A percentile compares a stretch with the other conserved stretches of the same genome.
These are phyloP conservation scores for Liriodendron chinense DNA, from an alignment of 164 flowering plant species.

Conservation along the genomic window DNA sequence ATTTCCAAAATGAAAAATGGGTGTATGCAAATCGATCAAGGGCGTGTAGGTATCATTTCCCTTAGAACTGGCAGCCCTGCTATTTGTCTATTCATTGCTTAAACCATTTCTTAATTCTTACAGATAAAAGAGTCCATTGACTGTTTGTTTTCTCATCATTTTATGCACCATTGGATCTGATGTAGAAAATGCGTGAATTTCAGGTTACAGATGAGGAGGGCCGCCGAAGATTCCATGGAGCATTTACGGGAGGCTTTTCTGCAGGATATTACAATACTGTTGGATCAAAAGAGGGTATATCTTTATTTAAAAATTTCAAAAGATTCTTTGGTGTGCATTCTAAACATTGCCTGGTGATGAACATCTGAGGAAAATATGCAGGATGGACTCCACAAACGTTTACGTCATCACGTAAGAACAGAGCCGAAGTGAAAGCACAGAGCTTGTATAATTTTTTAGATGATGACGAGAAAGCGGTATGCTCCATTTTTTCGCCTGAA, in stretches of 20 bases:
- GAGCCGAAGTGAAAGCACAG: slow-evolving; percentile 80
- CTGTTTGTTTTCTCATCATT: not conserved
- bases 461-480: slow-evolving; percentile 89
- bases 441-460: slow-evolving; percentile 70
- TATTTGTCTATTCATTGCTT: not conserved
- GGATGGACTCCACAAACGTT: slow-evolving; percentile 97
- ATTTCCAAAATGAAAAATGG: no score
- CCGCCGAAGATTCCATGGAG: slow-evolving; percentile 90
- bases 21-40: no score
- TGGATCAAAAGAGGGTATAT: slow-evolving; percentile 87
- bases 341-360: not conserved
- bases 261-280: slow-evolving; percentile 91
- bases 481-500: slow-evolving; percentile 14
- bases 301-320: not conserved
- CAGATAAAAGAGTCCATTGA: not conserved
- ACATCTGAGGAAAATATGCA: slow-evolving; percentile 26
- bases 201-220: slow-evolving; percentile 97
- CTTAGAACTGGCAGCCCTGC: not conserved
- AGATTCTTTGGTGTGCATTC: not conserved
- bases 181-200: slow-evolving; percentile 10
- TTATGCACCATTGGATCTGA: not conserved
- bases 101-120: not conserved
- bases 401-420: slow-evolving; percentile 80
- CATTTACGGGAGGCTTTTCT: slow-evolving; percentile 91
- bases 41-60: no score